Base-by-base conservation (phyloP, 768 basidiomycete genomes). In the Leucosporidium scottii region DNA sequence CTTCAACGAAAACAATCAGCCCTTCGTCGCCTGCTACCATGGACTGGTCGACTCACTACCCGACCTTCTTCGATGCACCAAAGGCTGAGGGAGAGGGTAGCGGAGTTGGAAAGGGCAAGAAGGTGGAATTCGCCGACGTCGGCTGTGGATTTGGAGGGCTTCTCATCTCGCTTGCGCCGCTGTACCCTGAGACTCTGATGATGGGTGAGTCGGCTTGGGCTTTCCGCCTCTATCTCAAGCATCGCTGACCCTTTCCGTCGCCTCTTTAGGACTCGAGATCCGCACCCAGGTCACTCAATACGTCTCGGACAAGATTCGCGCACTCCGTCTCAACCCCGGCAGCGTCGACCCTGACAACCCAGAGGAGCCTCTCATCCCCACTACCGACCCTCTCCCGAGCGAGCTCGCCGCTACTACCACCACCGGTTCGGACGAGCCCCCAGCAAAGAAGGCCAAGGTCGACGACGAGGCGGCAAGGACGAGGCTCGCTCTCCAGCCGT, bases 71-170 rank as follows among this genome's bases (percentile, higher is more conserved):
- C 69, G 36, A 74, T 8, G 39, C 66, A 1, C 69, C 73, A 4
- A 30, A 59, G 8, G 44, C 31, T n/a, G 56, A 31, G 6, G 70
- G 65, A 39, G 50, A 54, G 17, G 67, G 67, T 13, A 66, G 64
- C 30, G 59, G 36, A 50, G 77, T 80, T 36, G 51, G 77, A 82
- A 44, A 82, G 47, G 49, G 82, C 51, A 88, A 88, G 75, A 79
- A 80, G 15, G 93, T 96, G 55, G 91, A 93, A 79, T 96, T 93
- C 75, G 96, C 91, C 5, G 96, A 99, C 78, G 86, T 99, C 47
- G 96, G 96, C 0, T 99, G 96, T 78, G 96, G 96, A 53, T 99
- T 98, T 75, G 96, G 96, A 20, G 96, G 96, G 21, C 84, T 99
- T 50, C 81, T 94, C 67, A 88, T 93, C 72, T 80, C 89, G 6